Evolutionary conservation across 2,329 filamentous ascomycete species (phyloP).

Genomic region (Raffaelea deltoideospora): DNA sequence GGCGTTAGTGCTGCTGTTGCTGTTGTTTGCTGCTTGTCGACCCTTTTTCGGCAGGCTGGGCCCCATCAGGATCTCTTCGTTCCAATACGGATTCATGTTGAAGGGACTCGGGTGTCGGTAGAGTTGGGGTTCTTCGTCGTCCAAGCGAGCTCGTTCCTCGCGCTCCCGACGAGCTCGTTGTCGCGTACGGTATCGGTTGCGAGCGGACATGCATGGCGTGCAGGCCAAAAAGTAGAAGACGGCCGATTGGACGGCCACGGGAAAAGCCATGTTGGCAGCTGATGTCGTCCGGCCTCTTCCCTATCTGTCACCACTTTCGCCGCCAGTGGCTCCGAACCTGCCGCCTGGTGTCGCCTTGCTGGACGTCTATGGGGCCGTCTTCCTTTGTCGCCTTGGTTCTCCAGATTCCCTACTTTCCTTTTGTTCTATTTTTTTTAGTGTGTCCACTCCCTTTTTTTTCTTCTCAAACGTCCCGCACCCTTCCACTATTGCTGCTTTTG

Average conservation of each 20-base stretch:
- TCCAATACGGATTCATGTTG: slow-evolving; percentile 79
- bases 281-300: not conserved
- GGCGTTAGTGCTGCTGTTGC: slow-evolving; percentile 41
- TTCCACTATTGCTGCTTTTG: not conserved
- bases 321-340: too few species aligned
- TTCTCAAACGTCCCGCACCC: not conserved
- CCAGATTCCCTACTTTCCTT: too few species aligned
- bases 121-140: slow-evolving; percentile 53
- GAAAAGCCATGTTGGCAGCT: slow-evolving; percentile 29
- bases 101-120: slow-evolving; percentile 74
- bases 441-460: slow-evolving; percentile 24
- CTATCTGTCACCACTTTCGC: too few species aligned
- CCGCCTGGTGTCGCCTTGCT: too few species aligned
- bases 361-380: too few species aligned
- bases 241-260: slow-evolving; percentile 54
- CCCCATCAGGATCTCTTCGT: slow-evolving; percentile 70
- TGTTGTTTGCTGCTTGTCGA: slow-evolving; percentile 26
- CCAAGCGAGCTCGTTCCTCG: slow-evolving; percentile 46
- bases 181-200: slow-evolving; percentile 54
- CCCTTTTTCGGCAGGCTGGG: slow-evolving; percentile 55
- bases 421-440: too few species aligned
- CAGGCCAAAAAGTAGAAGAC: slow-evolving; percentile 67
- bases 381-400: too few species aligned
- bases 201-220: slow-evolving; percentile 60
- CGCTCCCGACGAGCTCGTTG: slow-evolving; percentile 54